A percentile compares a stretch with the other conserved stretches of the same genome.
Conservation (phyloP, 169 alveolate species). For the Cytauxzoon felis region DNA sequence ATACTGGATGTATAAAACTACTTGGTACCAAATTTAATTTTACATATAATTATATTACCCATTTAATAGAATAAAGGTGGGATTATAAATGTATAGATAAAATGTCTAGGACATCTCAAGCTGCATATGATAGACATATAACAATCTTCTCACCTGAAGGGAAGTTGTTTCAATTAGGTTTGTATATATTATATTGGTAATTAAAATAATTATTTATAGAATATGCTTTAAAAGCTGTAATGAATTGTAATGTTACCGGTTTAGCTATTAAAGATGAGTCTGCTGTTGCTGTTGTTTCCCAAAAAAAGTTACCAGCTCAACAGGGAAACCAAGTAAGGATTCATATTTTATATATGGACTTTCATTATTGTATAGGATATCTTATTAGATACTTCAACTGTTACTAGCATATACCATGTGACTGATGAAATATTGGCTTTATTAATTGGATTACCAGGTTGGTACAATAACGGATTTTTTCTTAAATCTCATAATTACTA, state of each 20-base stretch:
- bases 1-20: too few relatives aligned
- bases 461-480: background rate
- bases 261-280: constrained; percentile 95
- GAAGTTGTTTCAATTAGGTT: constrained; percentile 92
- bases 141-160: constrained; percentile 99
- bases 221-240: constrained; percentile 97
- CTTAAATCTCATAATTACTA: background rate
- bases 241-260: constrained; percentile 90
- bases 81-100: constrained; percentile 5
- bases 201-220: constrained; percentile 64
- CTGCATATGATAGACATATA: constrained; percentile 87
- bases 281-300: constrained; percentile 90
- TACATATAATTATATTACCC: too few relatives aligned
- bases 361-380: constrained; percentile 69
- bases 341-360: background rate
- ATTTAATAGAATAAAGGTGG: background rate
- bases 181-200: background rate
- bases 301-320: constrained; percentile 90
- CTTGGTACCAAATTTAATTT: too few relatives aligned
- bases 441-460: constrained; percentile 80
- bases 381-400: constrained; percentile 69
- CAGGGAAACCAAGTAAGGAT: constrained; percentile 63
- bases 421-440: constrained; percentile 77
- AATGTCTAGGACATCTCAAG: constrained; percentile 83
- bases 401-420: constrained; percentile 73